Evolutionary conservation across 176 grass and related monocot species (phyloP).

Genomic region (Triticum monococcum): DNA sequence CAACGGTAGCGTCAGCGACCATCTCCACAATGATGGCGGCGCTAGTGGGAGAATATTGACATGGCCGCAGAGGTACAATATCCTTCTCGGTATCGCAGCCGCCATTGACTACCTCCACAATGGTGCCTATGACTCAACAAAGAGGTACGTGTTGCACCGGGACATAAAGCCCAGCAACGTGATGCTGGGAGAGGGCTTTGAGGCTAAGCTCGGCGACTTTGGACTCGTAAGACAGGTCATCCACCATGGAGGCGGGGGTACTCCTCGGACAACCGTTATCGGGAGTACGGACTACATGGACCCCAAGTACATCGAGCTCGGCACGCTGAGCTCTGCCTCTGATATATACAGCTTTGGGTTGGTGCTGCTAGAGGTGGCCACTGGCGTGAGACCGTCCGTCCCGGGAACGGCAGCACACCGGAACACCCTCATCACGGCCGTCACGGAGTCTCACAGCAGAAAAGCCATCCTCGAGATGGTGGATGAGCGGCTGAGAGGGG

Average conservation of each 20-base stretch:
- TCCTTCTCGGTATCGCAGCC: background rate
- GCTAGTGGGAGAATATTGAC: background rate
- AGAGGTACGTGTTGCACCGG: background rate
- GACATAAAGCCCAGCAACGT: conserved; percentile 9
- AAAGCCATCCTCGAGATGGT: background rate
- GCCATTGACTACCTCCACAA: conserved; percentile 22
- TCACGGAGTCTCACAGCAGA: background rate
- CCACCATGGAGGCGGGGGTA: background rate
- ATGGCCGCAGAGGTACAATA: background rate
- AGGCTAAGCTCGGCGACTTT: background rate
- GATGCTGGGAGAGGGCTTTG: background rate
- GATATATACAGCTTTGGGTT: background rate
- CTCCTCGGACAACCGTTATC: background rate
- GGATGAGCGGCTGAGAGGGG: background rate
- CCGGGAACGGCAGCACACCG: background rate
- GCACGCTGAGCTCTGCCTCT: background rate
- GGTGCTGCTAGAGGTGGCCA: background rate
- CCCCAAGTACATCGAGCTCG: background rate
- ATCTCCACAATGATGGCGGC: background rate
- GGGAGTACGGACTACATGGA: background rate
- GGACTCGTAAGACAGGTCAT: background rate
- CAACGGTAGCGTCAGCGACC: background rate
- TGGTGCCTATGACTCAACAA: background rate
- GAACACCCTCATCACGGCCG: background rate
- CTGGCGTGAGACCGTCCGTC: background rate